Base-by-base conservation (phyloP, 192 early-diverging fungal species). In the Podila verticillata region DNA sequence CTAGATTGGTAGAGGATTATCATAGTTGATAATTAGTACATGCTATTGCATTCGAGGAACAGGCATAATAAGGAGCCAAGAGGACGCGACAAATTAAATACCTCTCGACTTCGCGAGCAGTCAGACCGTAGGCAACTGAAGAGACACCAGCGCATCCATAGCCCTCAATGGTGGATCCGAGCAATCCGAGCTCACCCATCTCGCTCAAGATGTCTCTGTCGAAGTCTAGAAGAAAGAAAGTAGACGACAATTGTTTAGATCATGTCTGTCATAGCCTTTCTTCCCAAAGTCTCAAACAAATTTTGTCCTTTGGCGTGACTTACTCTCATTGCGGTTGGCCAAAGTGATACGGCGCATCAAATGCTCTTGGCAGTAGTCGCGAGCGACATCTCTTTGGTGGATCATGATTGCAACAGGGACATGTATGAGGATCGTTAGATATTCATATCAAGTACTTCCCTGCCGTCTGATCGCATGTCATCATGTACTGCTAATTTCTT, bases 131-230 rank as follows among this genome's bases (percentile, higher is more conserved):
- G 8, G 96, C 96, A 31, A 99, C 97, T 22, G 94, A 96, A 2
- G 97, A 99, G 35, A 98, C 96, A 49, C 97, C 97, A 28, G 97
- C 92, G 68, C 96, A 98, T n/a, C 94, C 97, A 77, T 97, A 97
- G 12, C 96, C 97, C 34, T 97, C 85, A 82, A 99, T 96, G 5
- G 96, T 98, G 12, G 96, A 89, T 9, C 97, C 97, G 24, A 99
- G 86, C 66, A 99, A 86, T 51, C 97, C 97, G 57, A 97, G 74
- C 73, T 92, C 89, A 61, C 97, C 97, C 94, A 99, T 93, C 82
- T 99, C 97, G 65, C 79, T 84, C 90, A 98, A 89, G 63, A 99
- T 98, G 68, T 95, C 88, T 29, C 91, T 81, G 85, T 99, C 95
- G 72, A 98, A 98, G 26, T 84, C 90, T 95, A 51, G 12, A 61